A percentile compares a stretch with the other conserved stretches of the same genome.
phyloP scores from a whole-genome alignment of 768 basidiomycete genomes.

The Kwoniella europaea region DNA sequence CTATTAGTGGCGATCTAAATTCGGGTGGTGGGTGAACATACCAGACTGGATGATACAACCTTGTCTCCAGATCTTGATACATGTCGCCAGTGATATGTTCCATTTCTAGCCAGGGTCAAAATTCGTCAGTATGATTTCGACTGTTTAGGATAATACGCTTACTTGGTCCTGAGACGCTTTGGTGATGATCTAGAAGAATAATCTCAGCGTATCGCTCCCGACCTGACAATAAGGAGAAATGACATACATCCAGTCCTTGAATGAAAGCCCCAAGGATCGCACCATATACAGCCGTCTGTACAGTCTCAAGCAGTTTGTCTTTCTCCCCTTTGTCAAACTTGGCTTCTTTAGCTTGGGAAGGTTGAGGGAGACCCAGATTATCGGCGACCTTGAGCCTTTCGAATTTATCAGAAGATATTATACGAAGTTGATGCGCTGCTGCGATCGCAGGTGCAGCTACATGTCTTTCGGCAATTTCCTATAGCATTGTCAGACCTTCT shows the following conservation, averaged over 20 bases:
- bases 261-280: slow-evolving; percentile 54
- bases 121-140: not conserved
- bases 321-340: slow-evolving; percentile 24
- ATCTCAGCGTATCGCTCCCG: not conserved
- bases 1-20: not conserved
- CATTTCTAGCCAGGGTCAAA: slow-evolving; percentile 35
- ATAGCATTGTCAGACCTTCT: not conserved
- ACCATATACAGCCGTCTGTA: slow-evolving; percentile 53
- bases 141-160: slow-evolving; percentile 3
- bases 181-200: slow-evolving; percentile 45
- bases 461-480: slow-evolving; percentile 56
- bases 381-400: slow-evolving; percentile 49
- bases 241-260: slow-evolving; percentile 53
- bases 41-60: slow-evolving; percentile 58
- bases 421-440: slow-evolving; percentile 55
- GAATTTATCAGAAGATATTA: slow-evolving; percentile 53
- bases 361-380: slow-evolving; percentile 50
- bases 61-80: slow-evolving; percentile 55
- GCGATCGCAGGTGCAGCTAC: slow-evolving; percentile 56
- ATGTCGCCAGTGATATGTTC: slow-evolving; percentile 44
- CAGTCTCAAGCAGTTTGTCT: slow-evolving; percentile 41
- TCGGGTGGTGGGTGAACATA: slow-evolving; percentile 1
- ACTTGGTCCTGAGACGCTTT: slow-evolving; percentile 49
- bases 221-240: too few species aligned
- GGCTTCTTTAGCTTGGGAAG: slow-evolving; percentile 21